Evolutionary conservation across 139 green algal genomes (phyloP).

Genomic region (Haematococcus lacustris): DNA sequence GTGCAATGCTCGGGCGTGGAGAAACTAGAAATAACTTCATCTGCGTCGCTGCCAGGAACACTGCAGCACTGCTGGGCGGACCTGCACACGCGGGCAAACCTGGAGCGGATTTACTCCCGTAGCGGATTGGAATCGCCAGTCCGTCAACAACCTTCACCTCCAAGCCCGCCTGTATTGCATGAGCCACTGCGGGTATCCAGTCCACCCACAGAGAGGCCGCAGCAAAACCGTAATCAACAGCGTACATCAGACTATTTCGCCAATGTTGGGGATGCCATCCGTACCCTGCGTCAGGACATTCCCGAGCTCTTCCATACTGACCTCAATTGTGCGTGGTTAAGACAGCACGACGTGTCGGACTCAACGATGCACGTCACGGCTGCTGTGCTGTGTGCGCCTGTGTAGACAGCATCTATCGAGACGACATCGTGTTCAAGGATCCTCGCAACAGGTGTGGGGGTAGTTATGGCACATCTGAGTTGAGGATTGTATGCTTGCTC

Average conservation of each 20-base stretch:
- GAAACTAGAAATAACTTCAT: too few species aligned
- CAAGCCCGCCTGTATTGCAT: too few species aligned
- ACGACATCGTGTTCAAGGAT: slow-evolving; percentile 90
- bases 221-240: slow-evolving; percentile 17
- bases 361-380: neutral
- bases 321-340: slow-evolving; percentile 66
- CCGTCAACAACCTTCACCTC: too few species aligned
- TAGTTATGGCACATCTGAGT: too few species aligned
- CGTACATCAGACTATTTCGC: slow-evolving; percentile 81
- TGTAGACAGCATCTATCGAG: slow-evolving; percentile 77
- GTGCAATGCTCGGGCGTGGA: too few species aligned
- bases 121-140: too few species aligned
- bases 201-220: slow-evolving; percentile 16
- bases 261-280: slow-evolving; percentile 88
- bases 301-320: slow-evolving; percentile 80
- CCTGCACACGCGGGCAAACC: too few species aligned
- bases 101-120: too few species aligned
- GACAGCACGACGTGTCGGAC: neutral
- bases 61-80: too few species aligned
- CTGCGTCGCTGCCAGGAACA: too few species aligned
- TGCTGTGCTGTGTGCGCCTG: neutral
- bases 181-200: too few species aligned
- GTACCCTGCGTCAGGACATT: slow-evolving; percentile 81
- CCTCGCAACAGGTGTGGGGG: slow-evolving; percentile 70
- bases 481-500: too few species aligned